Percentiles rank a stretch among this genome's conserved stretches.
phyloP scores from a whole-genome alignment of 768 basidiomycete species.

The Thelephora aurantiotincta region DNA sequence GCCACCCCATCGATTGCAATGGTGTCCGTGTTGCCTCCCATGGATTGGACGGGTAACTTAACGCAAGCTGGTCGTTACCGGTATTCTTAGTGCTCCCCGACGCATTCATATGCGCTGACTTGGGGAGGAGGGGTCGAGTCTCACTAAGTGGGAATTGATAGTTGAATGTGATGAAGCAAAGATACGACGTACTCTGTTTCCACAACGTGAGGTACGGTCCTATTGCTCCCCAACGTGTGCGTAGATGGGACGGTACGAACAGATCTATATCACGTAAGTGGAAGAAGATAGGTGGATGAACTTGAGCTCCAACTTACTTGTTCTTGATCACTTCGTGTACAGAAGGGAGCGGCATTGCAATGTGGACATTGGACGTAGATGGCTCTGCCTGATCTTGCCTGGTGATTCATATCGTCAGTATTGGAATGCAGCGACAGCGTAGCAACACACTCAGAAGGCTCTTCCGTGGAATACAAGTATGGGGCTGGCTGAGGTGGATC shows the following conservation, averaged over 20 bases:
- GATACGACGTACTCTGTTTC: conserved; percentile 9
- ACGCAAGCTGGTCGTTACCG: conserved; percentile 2
- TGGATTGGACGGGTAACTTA: conserved; percentile 7
- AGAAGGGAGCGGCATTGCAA: conserved; percentile 30
- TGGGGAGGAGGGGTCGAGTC: conserved; percentile 34
- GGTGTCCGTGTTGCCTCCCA: conserved; percentile 10
- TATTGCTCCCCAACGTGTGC: conserved; percentile 11
- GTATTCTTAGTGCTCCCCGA: conserved; percentile 6
- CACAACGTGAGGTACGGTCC: conserved; percentile 5
- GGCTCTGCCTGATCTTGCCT: neutral
- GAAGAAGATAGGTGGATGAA: conserved; percentile 15
- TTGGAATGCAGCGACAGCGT: too few relatives aligned
- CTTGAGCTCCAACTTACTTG: conserved; percentile 11
- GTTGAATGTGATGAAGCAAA: neutral
- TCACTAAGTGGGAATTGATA: conserved; percentile 24
- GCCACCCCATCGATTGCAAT: conserved; percentile 49
- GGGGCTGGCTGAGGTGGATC: conserved; percentile 11
- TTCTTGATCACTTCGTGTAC: conserved; percentile 26
- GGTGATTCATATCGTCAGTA: neutral
- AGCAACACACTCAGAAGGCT: conserved; percentile 18
- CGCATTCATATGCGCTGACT: conserved; percentile 17
- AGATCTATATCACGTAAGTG: conserved; percentile 2
- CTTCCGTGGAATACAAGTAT: conserved; percentile 15
- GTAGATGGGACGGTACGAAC: conserved; percentile 8
- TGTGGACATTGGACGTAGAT: conserved; percentile 10